Base-by-base conservation (phyloP, 306 rosid genomes). In the Sesbania bispinosa region DNA sequence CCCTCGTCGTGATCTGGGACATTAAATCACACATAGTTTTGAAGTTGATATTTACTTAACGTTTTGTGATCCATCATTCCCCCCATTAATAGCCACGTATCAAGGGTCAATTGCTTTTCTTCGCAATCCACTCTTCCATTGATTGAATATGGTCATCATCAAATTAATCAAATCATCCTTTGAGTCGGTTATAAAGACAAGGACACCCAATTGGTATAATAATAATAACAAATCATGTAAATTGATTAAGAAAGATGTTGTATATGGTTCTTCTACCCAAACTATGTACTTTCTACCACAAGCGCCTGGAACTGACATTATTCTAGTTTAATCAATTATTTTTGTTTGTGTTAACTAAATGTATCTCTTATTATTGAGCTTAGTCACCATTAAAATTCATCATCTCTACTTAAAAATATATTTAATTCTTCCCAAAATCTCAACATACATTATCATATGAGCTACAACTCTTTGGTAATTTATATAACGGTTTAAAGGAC, bases 121-220 rank as follows among this genome's bases (percentile, higher is more conserved):
- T 45, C 14, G 1, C 52, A n/a, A 47, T 45, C 42, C 43, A 5
- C 6, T 50, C 47, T 35, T 45, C 19, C 2, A 74, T 23, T 62
- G 53, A 62, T 62, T 74, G 71, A 51, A 36, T 11, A 15, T 26
- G 10, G 64, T 51, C 62, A 52, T 2, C 18, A 32, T 60, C 69
- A 32, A 20, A 23, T 21, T 15, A 2, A 29, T 58, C 66, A 26
- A 58, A 11, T 10, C 10, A 38, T 57, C 47, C 20, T 69, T 50
- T 43, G 30, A 41, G 46, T 51, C 72, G 41, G 63, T 42, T 11
- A 62, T 63, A 43, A 39, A 29, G 42, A 51, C 15, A 50, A 48
- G 23, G 23, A 42, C 30, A 16, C 35, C 29, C 64, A 55, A 41
- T n/a, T 63, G 7, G 58, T 45, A 19, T 20, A 10, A 24, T 10